Evolutionary conservation across 2,329 filamentous ascomycete species (phyloP).

Genomic region (Shiraia sp.): DNA sequence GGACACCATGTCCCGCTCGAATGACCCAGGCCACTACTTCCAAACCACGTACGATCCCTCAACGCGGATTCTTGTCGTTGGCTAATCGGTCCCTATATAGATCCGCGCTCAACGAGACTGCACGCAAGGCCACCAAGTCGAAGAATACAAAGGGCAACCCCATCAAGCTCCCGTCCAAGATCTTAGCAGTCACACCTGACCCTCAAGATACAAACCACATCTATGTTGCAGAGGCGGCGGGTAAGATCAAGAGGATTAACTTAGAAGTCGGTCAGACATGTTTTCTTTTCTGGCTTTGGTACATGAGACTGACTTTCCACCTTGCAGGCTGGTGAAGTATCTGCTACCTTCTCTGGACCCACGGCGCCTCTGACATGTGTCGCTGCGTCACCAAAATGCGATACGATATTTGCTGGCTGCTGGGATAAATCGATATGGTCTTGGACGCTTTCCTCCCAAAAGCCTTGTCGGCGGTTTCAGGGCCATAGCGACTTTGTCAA

Average conservation of each 20-base stretch:
- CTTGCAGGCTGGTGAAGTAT: conserved; percentile 40
- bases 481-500: conserved; percentile 95
- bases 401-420: conserved; percentile 78
- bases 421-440: conserved; percentile 95
- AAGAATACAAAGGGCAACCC: conserved; percentile 86
- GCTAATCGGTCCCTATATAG: conserved; percentile 42
- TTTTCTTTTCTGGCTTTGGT: conserved; percentile 6
- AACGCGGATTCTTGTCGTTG: conserved; percentile 6
- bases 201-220: conserved; percentile 65
- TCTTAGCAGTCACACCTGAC: conserved; percentile 74
- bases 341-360: conserved; percentile 69
- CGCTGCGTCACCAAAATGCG: conserved; percentile 30
- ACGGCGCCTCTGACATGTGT: conserved; percentile 68
- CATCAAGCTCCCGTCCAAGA: conserved; percentile 80
- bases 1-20: conserved; percentile 39
- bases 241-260: conserved; percentile 72
- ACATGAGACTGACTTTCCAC: conserved; percentile 14
- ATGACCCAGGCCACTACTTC: conserved; percentile 83
- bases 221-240: conserved; percentile 86
- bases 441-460: conserved; percentile 62
- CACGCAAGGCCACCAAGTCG: conserved; percentile 69
- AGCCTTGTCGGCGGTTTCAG: conserved; percentile 61
- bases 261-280: conserved; percentile 69
- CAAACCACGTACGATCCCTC: conserved; percentile 75
- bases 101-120: conserved; percentile 55